Evolutionary conservation across 108 stramenopile genomes (phyloP).

Genomic region (Chaetoceros tenuissimus): DNA sequence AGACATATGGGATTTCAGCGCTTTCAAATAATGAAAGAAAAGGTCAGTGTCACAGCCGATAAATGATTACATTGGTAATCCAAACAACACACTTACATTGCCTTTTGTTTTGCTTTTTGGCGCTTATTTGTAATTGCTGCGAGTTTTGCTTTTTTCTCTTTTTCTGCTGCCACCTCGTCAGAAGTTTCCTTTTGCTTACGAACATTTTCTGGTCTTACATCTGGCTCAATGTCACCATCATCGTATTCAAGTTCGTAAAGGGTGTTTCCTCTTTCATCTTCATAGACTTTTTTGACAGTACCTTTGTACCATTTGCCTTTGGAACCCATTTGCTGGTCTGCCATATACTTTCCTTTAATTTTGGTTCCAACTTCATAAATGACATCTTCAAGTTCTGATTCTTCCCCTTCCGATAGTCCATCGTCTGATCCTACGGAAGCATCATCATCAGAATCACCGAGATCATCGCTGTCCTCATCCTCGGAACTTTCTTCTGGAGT

Average conservation of each 20-base stretch:
- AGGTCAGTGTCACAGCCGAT: too few species aligned
- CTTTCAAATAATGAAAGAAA: conserved; percentile 14
- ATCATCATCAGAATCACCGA: conserved; percentile 12
- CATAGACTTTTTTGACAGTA: conserved; percentile 34
- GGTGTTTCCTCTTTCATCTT: conserved; percentile 27
- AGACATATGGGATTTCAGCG: conserved; percentile 81
- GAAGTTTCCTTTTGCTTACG: conserved; percentile 26
- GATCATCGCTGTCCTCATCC: conserved; percentile 6
- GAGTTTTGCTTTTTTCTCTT: conserved; percentile 19
- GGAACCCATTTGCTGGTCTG: conserved; percentile 67
- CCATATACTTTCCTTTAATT: conserved; percentile 69
- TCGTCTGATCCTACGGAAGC: conserved; percentile 18
- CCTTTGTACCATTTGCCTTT: conserved; percentile 71
- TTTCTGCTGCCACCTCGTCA: conserved; percentile 45
- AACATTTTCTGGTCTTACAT: conserved; percentile 52
- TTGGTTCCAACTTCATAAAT: conserved; percentile 47
- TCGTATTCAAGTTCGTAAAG: conserved; percentile 74
- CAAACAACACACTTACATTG: conserved; percentile 75
- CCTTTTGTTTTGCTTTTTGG: conserved; percentile 56
- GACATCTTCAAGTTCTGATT: conserved; percentile 10
- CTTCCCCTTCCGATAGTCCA: conserved; percentile 14
- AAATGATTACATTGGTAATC: too few species aligned
- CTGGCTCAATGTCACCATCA: conserved; percentile 84
- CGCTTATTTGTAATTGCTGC: conserved; percentile 42
- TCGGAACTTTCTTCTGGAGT: conserved; percentile 8